Evolutionary conservation across 345 rosid species (phyloP), one percentile per base, ranked within the genome.

Genomic region (Moringa oleifera): DNA sequence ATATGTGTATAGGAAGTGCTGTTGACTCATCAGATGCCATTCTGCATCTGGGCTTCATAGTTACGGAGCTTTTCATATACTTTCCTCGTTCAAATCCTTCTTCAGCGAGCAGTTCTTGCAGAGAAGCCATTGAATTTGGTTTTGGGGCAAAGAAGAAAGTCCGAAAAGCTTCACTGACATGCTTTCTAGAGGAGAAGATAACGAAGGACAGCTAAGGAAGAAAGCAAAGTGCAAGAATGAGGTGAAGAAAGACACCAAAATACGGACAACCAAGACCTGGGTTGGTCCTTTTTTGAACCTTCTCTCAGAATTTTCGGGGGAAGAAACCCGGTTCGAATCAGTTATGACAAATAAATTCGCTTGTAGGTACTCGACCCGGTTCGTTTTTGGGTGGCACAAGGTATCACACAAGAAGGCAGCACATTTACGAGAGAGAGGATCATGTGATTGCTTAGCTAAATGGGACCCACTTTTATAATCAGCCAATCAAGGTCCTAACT

Each of bases 31-130:
- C 59, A n/a, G 47, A 50, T 54, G 56, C 16, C 12, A 1, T 9
- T 7, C 47, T 41, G 47, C 12, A 22, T 31, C 57, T 59, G 12
- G 22, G 55, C 31, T 67, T 68, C 62, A 51, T n/a, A 45, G 22
- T 28, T 47, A 46, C 71, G 7, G 23, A 58, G 22, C 20, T 57
- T 36, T 63, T 65, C 21, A 25, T 50, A n/a, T 31, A 62, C 58
- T 62, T 65, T 6, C 70, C 65, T 19, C 28, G 46, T 24, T 63
- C 69, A 59, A 76, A 73, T 12, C 80, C 82, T 72, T 82, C 85
- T 23, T 78, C 71, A 1, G 72, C 62, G 18, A 85, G 82, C 61
- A 85, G 68, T 58, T 77, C 56, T 11, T 77, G 78, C 15, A 85
- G 61, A 46, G 85, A 79, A 62, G 82, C 72, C 77, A 78, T 71